Conservation (phyloP, 2,329 filamentous ascomycete species). For the Bisporella sp. region DNA sequence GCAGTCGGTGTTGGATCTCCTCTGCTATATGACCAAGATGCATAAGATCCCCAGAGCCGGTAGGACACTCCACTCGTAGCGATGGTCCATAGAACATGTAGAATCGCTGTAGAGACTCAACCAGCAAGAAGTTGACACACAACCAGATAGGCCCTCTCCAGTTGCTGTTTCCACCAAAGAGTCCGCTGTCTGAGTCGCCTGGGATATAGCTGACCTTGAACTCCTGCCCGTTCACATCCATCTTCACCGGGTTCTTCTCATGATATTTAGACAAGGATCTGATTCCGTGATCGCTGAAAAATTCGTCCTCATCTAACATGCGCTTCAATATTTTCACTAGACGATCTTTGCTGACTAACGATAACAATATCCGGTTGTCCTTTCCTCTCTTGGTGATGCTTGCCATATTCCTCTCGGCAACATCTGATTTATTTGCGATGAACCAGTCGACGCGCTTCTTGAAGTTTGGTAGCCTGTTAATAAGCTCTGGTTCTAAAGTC, state of each 20-base stretch:
- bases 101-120: constrained; percentile 91
- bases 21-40: constrained; percentile 92
- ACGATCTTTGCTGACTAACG: constrained; percentile 89
- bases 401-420: constrained; percentile 89
- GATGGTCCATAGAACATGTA: constrained; percentile 91
- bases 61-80: constrained; percentile 88
- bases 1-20: constrained; percentile 88
- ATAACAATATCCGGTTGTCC: constrained; percentile 78
- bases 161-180: constrained; percentile 97
- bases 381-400: constrained; percentile 88
- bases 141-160: constrained; percentile 97
- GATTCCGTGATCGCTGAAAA: constrained; percentile 84
- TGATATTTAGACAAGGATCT: constrained; percentile 89
- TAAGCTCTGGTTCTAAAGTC: constrained; percentile 87
- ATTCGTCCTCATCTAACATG: constrained; percentile 93
- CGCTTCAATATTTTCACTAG: constrained; percentile 80
- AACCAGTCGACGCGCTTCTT: constrained; percentile 95
- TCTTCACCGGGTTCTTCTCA: constrained; percentile 82
- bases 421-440: constrained; percentile 75
- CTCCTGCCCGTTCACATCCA: constrained; percentile 89
- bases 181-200: constrained; percentile 90
- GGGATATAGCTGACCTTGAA: constrained; percentile 87
- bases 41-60: constrained; percentile 90
- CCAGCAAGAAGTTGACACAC: constrained; percentile 88
- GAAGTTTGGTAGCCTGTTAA: constrained; percentile 87